Conservation (phyloP, 2,329 filamentous ascomycete genomes). For the Alternaria longipes region DNA sequence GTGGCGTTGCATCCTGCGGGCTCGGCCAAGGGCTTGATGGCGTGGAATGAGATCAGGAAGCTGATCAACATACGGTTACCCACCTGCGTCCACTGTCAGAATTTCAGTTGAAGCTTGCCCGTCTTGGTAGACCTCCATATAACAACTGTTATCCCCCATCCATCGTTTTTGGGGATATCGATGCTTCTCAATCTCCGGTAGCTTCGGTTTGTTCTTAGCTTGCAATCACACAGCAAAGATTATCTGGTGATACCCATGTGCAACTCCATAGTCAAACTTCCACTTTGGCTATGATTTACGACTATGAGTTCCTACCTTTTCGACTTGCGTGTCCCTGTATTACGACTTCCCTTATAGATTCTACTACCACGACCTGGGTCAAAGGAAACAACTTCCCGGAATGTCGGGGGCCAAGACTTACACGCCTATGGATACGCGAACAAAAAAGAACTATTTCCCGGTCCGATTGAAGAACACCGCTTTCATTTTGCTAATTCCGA, state of each 20-base stretch:
- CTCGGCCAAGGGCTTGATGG: conserved; percentile 1
- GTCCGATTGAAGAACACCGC: background rate
- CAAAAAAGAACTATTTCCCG: background rate
- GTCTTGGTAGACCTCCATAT: background rate
- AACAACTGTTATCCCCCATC: background rate
- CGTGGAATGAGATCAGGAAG: background rate
- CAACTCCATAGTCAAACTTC: background rate
- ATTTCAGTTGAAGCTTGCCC: background rate
- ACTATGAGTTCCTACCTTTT: background rate
- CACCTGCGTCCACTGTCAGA: background rate
- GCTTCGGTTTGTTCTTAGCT: background rate
- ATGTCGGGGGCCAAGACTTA: background rate
- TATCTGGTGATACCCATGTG: background rate
- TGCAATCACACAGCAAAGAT: background rate
- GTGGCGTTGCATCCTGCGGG: conserved; percentile 2
- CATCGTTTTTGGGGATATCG: background rate
- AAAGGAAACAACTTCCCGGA: background rate
- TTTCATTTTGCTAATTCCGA: background rate
- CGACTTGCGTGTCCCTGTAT: background rate
- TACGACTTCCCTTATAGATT: no score
- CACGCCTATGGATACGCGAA: background rate
- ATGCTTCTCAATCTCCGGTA: background rate
- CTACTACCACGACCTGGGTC: no score
- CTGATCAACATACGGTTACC: background rate
- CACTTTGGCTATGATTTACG: background rate